Evolutionary conservation across 129 eudicot genomes (phyloP).

Genomic region (Artemisia argyi): DNA sequence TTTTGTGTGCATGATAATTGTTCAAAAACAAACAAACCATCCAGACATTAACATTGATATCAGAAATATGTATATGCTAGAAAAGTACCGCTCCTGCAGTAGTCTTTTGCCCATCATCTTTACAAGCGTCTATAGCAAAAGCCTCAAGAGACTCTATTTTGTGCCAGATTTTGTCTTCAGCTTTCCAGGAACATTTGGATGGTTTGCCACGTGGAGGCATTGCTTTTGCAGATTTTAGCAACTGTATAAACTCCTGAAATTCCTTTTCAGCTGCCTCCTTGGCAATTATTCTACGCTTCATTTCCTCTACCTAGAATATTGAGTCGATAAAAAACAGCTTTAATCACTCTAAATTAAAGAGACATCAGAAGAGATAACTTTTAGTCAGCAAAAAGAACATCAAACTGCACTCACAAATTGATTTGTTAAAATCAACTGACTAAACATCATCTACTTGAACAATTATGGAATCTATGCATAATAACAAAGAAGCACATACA

Average conservation of each 20-base stretch:
- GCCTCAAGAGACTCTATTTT: conserved; percentile 81
- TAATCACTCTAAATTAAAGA: conserved; percentile 16
- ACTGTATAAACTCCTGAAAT: conserved; percentile 61
- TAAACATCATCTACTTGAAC: neutral
- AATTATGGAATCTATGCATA: neutral
- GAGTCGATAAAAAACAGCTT: neutral
- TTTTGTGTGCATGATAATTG: no score
- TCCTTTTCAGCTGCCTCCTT: conserved; percentile 88
- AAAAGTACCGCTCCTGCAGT: conserved; percentile 70
- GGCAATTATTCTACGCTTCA: conserved; percentile 56
- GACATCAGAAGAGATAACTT: conserved; percentile 3
- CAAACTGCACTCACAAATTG: conserved; percentile 14
- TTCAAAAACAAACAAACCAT: no score
- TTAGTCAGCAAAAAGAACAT: conserved; percentile 14
- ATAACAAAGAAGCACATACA: neutral
- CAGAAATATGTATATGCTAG: neutral
- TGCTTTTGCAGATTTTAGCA: conserved; percentile 66
- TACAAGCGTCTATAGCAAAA: conserved; percentile 76
- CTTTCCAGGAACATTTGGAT: conserved; percentile 69
- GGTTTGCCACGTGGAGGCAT: conserved; percentile 73
- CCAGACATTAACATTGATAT: no score
- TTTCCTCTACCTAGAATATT: conserved; percentile 80
- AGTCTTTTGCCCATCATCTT: conserved; percentile 67
- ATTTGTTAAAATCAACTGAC: neutral
- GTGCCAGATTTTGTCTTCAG: conserved; percentile 59